phyloP scores from a whole-genome alignment of 208 protist genomes.

The Wallacemonas sp. region DNA sequence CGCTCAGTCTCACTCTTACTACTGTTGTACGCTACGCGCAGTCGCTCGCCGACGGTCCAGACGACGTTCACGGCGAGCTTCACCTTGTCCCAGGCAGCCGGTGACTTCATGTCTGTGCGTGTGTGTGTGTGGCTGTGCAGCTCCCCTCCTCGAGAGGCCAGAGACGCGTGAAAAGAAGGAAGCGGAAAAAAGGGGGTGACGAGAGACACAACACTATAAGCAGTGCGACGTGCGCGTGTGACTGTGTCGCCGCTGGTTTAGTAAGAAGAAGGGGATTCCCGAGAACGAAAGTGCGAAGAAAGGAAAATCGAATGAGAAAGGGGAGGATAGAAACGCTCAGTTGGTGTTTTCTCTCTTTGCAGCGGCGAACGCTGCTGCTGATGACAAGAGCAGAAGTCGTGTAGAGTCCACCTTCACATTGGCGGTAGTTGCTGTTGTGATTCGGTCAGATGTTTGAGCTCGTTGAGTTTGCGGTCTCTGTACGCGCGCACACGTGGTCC shows the following conservation, averaged over 20 bases:
- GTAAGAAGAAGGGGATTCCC: too few relatives aligned
- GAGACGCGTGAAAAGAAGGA: not conserved
- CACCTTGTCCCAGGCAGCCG: constrained; percentile 33
- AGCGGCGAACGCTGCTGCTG: too few relatives aligned
- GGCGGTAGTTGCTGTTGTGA: too few relatives aligned
- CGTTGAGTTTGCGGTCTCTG: too few relatives aligned
- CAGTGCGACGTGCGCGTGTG: too few relatives aligned
- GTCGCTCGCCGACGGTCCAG: constrained; percentile 66
- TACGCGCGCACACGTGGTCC: too few relatives aligned
- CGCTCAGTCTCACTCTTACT: constrained; percentile 58
- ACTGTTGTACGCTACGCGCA: constrained; percentile 71
- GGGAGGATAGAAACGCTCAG: not conserved
- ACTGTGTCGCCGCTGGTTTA: too few relatives aligned
- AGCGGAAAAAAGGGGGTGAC: constrained; percentile 1
- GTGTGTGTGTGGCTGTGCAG: too few relatives aligned
- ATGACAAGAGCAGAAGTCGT: too few relatives aligned
- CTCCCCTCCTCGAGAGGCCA: not conserved
- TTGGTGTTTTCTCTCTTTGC: not conserved
- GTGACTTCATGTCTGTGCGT: constrained; percentile 4
- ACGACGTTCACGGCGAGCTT: constrained; percentile 39
- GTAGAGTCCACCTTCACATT: too few relatives aligned
- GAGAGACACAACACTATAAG: too few relatives aligned
- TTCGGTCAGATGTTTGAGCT: too few relatives aligned
- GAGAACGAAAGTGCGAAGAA: not conserved
- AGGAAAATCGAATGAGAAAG: not conserved